phyloP scores from a whole-genome alignment of 2,329 filamentous ascomycete genomes.

The Phaeosphaeria sp. region DNA sequence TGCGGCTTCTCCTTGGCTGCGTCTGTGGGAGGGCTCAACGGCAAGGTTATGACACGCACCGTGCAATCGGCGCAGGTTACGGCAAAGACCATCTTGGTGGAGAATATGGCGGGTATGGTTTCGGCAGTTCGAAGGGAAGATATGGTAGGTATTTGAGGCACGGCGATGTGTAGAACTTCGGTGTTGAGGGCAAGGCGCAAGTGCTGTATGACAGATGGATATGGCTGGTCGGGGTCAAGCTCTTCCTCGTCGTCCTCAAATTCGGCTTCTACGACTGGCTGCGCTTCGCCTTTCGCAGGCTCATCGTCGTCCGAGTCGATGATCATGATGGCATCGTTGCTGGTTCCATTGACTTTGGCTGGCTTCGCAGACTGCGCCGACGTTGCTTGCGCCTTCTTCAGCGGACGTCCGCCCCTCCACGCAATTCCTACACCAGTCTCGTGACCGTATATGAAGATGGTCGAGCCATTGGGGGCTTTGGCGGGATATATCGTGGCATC shows the following conservation, averaged over 20 bases:
- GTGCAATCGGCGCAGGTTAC: slow-evolving; percentile 64
- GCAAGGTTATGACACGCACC: slow-evolving; percentile 62
- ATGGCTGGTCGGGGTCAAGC: slow-evolving; percentile 63
- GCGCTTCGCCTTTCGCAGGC: slow-evolving; percentile 29
- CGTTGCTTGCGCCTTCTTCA: slow-evolving; percentile 44
- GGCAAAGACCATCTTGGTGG: slow-evolving; percentile 59
- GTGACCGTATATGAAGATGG: slow-evolving; percentile 66
- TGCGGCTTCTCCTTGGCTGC: slow-evolving; percentile 34
- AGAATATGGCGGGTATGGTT: slow-evolving; percentile 56
- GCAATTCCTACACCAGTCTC: slow-evolving; percentile 63
- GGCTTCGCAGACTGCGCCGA: slow-evolving; percentile 40
- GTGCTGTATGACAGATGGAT: slow-evolving; percentile 60
- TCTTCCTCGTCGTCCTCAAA: slow-evolving; percentile 65
- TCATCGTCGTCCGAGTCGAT: slow-evolving; percentile 64
- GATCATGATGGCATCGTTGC: slow-evolving; percentile 58
- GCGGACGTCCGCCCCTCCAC: slow-evolving; percentile 64
- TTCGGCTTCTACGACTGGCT: slow-evolving; percentile 42
- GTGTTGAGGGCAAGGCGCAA: slow-evolving; percentile 62
- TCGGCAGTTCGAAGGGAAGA: slow-evolving; percentile 39
- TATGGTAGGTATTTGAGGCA: slow-evolving; percentile 50
- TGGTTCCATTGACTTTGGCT: slow-evolving; percentile 51
- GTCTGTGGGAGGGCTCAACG: slow-evolving; percentile 60
- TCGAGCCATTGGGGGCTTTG: slow-evolving; percentile 66
- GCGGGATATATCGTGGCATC: slow-evolving; percentile 64
- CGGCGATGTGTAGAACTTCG: slow-evolving; percentile 60